Evolutionary conservation across 306 rosid species (phyloP).

Genomic region (Heteromeles arbutifolia): DNA sequence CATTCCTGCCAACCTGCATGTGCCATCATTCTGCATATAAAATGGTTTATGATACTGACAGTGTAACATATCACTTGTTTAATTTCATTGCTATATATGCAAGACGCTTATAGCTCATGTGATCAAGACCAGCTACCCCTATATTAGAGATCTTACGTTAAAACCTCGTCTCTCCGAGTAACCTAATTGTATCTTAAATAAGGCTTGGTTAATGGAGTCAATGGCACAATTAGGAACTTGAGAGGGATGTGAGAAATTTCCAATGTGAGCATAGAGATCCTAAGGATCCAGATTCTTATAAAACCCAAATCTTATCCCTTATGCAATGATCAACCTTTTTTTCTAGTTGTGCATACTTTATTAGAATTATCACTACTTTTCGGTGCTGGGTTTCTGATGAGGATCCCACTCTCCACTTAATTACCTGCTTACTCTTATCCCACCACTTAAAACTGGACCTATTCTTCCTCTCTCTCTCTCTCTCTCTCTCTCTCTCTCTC

Average conservation of each 20-base stretch:
- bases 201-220: neutral
- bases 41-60: neutral
- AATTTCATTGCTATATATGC: neutral
- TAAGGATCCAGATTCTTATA: neutral
- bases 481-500: neutral
- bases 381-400: neutral
- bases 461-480: too few relatives aligned
- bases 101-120: too few relatives aligned
- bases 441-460: neutral
- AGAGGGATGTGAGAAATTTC: neutral
- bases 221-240: neutral
- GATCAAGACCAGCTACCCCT: neutral
- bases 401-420: slow-evolving; percentile 14
- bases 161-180: neutral
- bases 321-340: neutral
- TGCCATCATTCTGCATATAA: neutral
- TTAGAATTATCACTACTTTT: neutral
- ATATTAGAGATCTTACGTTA: neutral
- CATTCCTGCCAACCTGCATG: neutral
- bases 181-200: neutral
- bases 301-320: slow-evolving; percentile 3
- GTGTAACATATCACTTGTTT: neutral
- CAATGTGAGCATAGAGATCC: neutral
- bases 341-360: neutral
- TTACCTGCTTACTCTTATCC: neutral